A percentile compares a stretch with the other conserved stretches of the same genome.
These are phyloP conservation scores for Zangia roseola DNA, from an alignment of 768 basidiomycete species.

Conservation along the genomic window DNA sequence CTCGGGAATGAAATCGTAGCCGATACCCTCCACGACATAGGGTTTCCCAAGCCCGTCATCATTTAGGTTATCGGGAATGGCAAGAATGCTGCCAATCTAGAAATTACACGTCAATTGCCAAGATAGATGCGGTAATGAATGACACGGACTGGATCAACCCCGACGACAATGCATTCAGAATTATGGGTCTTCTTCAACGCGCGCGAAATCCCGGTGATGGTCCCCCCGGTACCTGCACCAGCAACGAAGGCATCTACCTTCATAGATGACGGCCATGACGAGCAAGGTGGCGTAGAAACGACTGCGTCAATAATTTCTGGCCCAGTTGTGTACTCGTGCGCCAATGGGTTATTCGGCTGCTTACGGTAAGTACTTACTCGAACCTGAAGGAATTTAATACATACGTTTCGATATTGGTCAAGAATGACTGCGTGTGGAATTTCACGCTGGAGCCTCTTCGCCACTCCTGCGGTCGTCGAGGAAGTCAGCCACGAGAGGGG, in stretches of 20 bases:
- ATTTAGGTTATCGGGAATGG: slow-evolving; percentile 67
- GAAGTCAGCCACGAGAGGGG: slow-evolving; percentile 79
- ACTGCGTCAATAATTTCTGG: slow-evolving; percentile 89
- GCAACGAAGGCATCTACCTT: slow-evolving; percentile 83
- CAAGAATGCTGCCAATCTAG: slow-evolving; percentile 89
- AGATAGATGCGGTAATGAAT: background rate
- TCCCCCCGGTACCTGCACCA: slow-evolving; percentile 94
- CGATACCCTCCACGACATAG: slow-evolving; percentile 95
- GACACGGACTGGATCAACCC: slow-evolving; percentile 79
- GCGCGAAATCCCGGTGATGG: slow-evolving; percentile 82
- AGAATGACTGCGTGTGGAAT: slow-evolving; percentile 88
- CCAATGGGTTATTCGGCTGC: slow-evolving; percentile 81
- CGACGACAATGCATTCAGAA: slow-evolving; percentile 70
- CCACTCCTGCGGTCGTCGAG: slow-evolving; percentile 86
- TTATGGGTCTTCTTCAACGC: slow-evolving; percentile 82
- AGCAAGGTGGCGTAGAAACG: slow-evolving; percentile 59
- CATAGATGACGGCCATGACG: slow-evolving; percentile 56
- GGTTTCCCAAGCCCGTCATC: slow-evolving; percentile 38
- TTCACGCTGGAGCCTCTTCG: slow-evolving; percentile 67
- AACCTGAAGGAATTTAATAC: slow-evolving; percentile 19
- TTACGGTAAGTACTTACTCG: background rate
- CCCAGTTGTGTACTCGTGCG: slow-evolving; percentile 88
- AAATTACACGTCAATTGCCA: slow-evolving; percentile 8
- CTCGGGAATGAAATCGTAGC: slow-evolving; percentile 89
- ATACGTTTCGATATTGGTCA: slow-evolving; percentile 84